Evolutionary conservation across 176 grass and related monocot species (phyloP), one percentile per base, ranked within the genome.

Genomic region (Cenchrus americanus): DNA sequence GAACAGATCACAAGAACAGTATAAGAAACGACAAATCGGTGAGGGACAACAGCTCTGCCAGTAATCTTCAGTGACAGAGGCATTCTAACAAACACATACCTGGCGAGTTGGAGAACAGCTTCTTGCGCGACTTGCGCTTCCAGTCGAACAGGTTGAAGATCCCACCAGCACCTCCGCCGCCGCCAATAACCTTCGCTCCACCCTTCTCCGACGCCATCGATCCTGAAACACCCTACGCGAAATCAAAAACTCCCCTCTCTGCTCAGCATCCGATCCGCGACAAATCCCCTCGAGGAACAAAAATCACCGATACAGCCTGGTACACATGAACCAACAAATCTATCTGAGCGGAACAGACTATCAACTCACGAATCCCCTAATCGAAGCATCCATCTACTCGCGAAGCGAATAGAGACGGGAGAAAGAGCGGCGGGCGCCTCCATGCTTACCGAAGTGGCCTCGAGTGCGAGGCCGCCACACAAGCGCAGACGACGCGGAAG

Each of bases 121-220:
- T 97, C 90, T 94, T 94, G 52, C 88, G 85, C 6, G 95, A 97
- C 69, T 97, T 97, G 21, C 90, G 79, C 55, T 92, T 97, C 88
- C 92, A 92, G 77, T 92, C 92, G 14, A 97, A 94, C 44, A 97
- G 75, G 79, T 97, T 86, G 81, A 92, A 92, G 70, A 97, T 85
- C n/a, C 88, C 88, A 14, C 86, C 73, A 24, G 82, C 80, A 0
- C 86, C 76, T 18, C 82, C 82, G 10, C 71, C 71, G 7, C 73
- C 73, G 0, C 80, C 81, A 54, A 63, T 51, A 66, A 88, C 60
- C 68, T 85, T 91, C 5, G 86, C 75, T 59, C 86, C 78, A 54
- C 90, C 95, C 47, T 71, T 92, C 66, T 94, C 88, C 58, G 83
- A 63, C 65, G 86, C 81, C 92, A 97, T 94, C 42, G 80, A 34